Conservation (phyloP, 495 filamentous ascomycete species). For the Clavariopsis aquatica region DNA sequence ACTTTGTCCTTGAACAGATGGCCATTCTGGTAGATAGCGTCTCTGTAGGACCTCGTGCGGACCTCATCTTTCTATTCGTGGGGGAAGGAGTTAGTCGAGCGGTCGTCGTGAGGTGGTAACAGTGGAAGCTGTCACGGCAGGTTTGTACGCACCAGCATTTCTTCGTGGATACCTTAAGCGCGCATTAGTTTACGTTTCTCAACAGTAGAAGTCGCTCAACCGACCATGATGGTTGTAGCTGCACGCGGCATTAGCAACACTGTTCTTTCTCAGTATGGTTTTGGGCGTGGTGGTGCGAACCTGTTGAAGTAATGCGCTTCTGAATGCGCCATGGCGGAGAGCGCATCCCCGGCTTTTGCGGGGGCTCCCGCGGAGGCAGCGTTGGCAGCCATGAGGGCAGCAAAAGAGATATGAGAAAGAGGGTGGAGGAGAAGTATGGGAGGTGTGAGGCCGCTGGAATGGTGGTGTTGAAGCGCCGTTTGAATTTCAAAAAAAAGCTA, state of each 20-base stretch:
- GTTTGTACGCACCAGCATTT: conserved; percentile 82
- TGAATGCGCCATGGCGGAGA: conserved; percentile 58
- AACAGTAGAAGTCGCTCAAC: conserved; percentile 37
- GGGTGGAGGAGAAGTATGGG: not conserved
- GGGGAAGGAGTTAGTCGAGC: conserved; percentile 27
- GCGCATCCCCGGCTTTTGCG: conserved; percentile 36
- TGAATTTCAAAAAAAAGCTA: conserved; percentile 13
- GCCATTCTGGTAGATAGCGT: conserved; percentile 93
- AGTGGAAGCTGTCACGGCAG: conserved; percentile 10
- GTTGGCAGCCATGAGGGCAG: conserved; percentile 35
- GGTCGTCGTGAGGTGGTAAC: conserved; percentile 19
- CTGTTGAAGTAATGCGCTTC: conserved; percentile 98
- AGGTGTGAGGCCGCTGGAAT: conserved; percentile 1
- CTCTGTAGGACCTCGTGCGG: conserved; percentile 90
- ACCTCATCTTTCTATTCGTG: conserved; percentile 89
- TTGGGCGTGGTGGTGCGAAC: conserved; percentile 51
- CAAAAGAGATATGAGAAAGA: not conserved
- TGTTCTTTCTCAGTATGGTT: not conserved
- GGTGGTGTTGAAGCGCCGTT: not conserved
- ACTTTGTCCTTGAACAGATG: conserved; percentile 97
- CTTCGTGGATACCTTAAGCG: conserved; percentile 83
- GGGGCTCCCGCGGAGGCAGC: conserved; percentile 27
- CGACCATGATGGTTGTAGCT: conserved; percentile 97
- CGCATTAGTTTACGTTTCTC: conserved; percentile 32
- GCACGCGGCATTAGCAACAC: conserved; percentile 38